phyloP scores from a whole-genome alignment of 2,329 filamentous ascomycete genomes.

The Arthrinium puccinioides region DNA sequence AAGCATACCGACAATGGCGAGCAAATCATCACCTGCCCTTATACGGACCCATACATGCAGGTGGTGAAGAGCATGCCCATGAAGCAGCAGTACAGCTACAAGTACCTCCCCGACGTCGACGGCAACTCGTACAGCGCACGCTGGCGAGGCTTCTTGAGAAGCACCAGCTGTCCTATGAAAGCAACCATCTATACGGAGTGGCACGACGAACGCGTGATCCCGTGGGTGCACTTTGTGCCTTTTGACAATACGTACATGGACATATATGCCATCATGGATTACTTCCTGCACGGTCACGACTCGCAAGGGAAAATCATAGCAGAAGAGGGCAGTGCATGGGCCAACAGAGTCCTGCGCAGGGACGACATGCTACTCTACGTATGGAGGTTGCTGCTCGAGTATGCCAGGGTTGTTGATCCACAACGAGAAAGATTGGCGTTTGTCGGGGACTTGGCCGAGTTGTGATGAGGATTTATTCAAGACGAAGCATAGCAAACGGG shows the following conservation, averaged over 20 bases:
- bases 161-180: slow-evolving; percentile 61
- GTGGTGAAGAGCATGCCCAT: slow-evolving; percentile 29
- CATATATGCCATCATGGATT: slow-evolving; percentile 57
- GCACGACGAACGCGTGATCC: slow-evolving; percentile 64
- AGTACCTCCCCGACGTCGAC: slow-evolving; percentile 64
- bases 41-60: slow-evolving; percentile 28
- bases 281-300: slow-evolving; percentile 45
- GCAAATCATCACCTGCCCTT: slow-evolving; percentile 26
- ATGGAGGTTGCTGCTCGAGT: slow-evolving; percentile 54
- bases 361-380: slow-evolving; percentile 64
- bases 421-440: slow-evolving; percentile 30
- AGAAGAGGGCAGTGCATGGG: slow-evolving; percentile 51
- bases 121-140: slow-evolving; percentile 58
- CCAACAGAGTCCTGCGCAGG: slow-evolving; percentile 51
- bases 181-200: slow-evolving; percentile 67
- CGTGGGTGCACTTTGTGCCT: slow-evolving; percentile 68
- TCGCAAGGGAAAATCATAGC: slow-evolving; percentile 52
- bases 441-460: slow-evolving; percentile 31
- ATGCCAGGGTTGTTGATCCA: slow-evolving; percentile 40
- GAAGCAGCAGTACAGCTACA: slow-evolving; percentile 45
- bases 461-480: too few species aligned
- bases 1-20: background rate
- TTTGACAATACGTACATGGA: slow-evolving; percentile 63
- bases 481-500: too few species aligned
- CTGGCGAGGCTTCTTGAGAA: slow-evolving; percentile 55